Base-by-base conservation (phyloP, 352 stramenopile species). In the Pythium oligandrum region DNA sequence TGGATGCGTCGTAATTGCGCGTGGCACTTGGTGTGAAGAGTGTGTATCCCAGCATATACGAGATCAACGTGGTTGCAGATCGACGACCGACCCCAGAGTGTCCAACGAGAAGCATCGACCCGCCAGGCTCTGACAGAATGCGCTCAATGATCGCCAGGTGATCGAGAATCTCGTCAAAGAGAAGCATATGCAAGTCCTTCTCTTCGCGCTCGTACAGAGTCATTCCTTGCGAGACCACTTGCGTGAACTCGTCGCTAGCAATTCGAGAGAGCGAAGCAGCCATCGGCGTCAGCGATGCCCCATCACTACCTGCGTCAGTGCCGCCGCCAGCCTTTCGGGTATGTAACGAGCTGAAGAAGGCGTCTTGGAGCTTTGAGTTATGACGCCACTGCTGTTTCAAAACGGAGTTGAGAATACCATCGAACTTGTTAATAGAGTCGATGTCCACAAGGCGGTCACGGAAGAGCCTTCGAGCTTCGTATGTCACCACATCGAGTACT, bases 201-300 rank as follows among this genome's bases (percentile, higher is more conserved):
- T 98, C 90, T 59, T 98, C 94, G 7, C 94, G 87, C 55, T 98
- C 93, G 54, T 98, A 98, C n/a, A 97, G 72, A 9, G 96, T 75
- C 30, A 98, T 85, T 6, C 90, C 91, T 43, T 97, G 89, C 10
- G 74, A 45, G 3, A 98, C 79, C 4, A 95, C 70, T 30, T 84
- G 68, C 11, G 70, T 72, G 50, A 97, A 98, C 33, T 97, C 92
- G 4, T 92, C 81, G 30, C 70, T 82, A 3, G 64, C 57, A 43
- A 96, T 85, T 4, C 79, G 64, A 10, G 74, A 71, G 44, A 90
- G 54, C 9, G 74, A 63, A 0, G 83, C 66, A 3, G 66, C 68
- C 2, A 55, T 31, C 6, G 55, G 37, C 6, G 44, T 51, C n/a
- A 49, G 40, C 48, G 1, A 10, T 7, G n/a, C 44, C 44, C 48